These are phyloP conservation scores for Helminthosporium solani DNA, from an alignment of 2,329 filamentous ascomycete species.

Conservation along the genomic window DNA sequence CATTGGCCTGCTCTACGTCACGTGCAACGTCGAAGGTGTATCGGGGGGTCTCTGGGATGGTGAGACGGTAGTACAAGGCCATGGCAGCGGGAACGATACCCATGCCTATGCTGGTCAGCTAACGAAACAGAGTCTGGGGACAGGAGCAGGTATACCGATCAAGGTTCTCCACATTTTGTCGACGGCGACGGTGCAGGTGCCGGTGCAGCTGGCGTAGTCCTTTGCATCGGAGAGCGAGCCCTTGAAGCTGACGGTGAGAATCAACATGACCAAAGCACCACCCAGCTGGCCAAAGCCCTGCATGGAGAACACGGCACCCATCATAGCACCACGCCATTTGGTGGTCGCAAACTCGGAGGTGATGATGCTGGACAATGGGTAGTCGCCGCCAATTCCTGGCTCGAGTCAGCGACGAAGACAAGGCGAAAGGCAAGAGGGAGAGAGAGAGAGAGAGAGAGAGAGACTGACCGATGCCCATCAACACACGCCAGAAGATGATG, in stretches of 20 bases:
- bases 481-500: slow-evolving; percentile 45
- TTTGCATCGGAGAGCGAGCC: slow-evolving; percentile 20
- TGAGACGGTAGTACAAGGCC: slow-evolving; percentile 45
- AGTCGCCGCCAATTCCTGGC: slow-evolving; percentile 64
- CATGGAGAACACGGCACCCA: slow-evolving; percentile 48
- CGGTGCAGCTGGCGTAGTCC: slow-evolving; percentile 29
- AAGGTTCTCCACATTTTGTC: slow-evolving; percentile 47
- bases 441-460: background rate
- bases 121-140: slow-evolving; percentile 65
- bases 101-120: slow-evolving; percentile 63
- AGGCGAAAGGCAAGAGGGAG: slow-evolving; percentile 39
- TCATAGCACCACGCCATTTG: slow-evolving; percentile 45
- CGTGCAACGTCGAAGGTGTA: slow-evolving; percentile 47
- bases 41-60: slow-evolving; percentile 46
- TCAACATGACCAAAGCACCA: slow-evolving; percentile 39
- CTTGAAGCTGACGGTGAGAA: slow-evolving; percentile 35
- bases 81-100: slow-evolving; percentile 45
- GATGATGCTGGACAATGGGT: slow-evolving; percentile 80
- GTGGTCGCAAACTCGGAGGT: slow-evolving; percentile 58
- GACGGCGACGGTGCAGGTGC: slow-evolving; percentile 34
- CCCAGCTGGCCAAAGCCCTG: slow-evolving; percentile 46
- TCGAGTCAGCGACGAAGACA: slow-evolving; percentile 7
- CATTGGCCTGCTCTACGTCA: slow-evolving; percentile 55
- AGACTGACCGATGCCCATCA: slow-evolving; percentile 43
- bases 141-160: slow-evolving; percentile 58